Base-by-base conservation (phyloP, 2,329 filamentous ascomycete species). In the Aspergillus neotritici region DNA sequence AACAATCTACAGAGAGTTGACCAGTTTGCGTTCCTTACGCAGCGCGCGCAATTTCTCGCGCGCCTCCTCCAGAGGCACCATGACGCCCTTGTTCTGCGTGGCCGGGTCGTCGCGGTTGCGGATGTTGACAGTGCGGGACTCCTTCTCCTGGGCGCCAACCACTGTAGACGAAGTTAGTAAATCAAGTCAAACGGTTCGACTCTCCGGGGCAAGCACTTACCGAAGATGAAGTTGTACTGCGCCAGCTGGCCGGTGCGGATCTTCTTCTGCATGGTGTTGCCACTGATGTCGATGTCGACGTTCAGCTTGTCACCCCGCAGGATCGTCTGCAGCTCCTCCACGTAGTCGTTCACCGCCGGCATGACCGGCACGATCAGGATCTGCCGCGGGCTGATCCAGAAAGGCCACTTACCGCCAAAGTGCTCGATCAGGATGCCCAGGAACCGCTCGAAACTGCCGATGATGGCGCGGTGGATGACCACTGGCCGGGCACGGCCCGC, bases 91-190 rank as follows among this genome's bases (percentile, higher is more conserved):
- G 52, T 78, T 75, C 64, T 83, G 80, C 8, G 77, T 80, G 33
- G 72, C 70, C 13, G 76, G 77, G 52, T 82, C 77, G 55, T 84
- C 80, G 40, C 80, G 70, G 62, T 83, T 83, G 33, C 80, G 72
- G 54, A 83, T 79, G 60, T 83, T 84, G 49, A 83, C 78, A 4
- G 75, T 73, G 46, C 76, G 69, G 14, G 67, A 68, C 50, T 81
- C 74, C 62, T 73, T 76, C 66, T 84, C 80, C 57, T 79, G 69
- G 3, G 78, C 79, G 44, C 80, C 80, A 13, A 84, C 78, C 30
- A 84, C 80, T 73, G 52, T 39, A 31, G 21, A 33, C n/a, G 16
- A 37, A 31, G 44, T 55, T 43, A 59, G 52, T 33, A 48, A 29
- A n/a, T 29, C 10, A 31, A 25, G 6, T 21, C 17, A 6, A 6